Base-by-base conservation (phyloP, 2,329 filamentous ascomycete species). In the Trichoderma sp. region DNA sequence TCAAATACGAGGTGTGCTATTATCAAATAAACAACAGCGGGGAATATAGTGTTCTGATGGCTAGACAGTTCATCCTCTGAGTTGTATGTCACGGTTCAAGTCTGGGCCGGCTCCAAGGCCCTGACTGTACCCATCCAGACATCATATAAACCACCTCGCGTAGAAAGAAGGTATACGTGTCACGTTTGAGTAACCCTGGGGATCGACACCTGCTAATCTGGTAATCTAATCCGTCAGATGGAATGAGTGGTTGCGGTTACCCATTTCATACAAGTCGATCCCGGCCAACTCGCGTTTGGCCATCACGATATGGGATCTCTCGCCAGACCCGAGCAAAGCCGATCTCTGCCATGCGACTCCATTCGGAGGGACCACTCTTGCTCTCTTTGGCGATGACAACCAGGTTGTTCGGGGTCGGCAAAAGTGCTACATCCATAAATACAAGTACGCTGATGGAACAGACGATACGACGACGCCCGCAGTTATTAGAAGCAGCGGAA, bases 41-140 rank as follows among this genome's bases (percentile, higher is more conserved):
- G n/a, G 35, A 35, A 29, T 5, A 7, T 15, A 19, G 22, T 6
- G 19, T 45, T 72, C 78, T 75, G 67, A 76, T 69, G 22, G 15
- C 69, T 19, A 66, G 35, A 65, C 70, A 93, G 92, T 78, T 83
- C 90, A 0, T 83, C 90, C 76, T 97, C 93, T 29, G 95, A 99
- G 77, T 89, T 99, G 57, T 97, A 94, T 76, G 90, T 97, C 58
- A 97, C 94, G 0, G 91, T 90, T 9, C 95, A 98, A 79, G 86
- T 98, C 74, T 99, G 94, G 91, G 92, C 94, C 13, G 93, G 96
- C 74, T 97, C 94, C 32, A 99, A 99, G 78, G 93, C 94, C 39
- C 82, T 99, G 72, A 96, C 94, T 0, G 92, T 98, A 1, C 92
- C 93, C 0, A 87, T 96, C 12, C 94, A 98, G 78, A 99, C 95